Evolutionary conservation across 352 stramenopile species (phyloP).

Genomic region (Pythium sukuiense): DNA sequence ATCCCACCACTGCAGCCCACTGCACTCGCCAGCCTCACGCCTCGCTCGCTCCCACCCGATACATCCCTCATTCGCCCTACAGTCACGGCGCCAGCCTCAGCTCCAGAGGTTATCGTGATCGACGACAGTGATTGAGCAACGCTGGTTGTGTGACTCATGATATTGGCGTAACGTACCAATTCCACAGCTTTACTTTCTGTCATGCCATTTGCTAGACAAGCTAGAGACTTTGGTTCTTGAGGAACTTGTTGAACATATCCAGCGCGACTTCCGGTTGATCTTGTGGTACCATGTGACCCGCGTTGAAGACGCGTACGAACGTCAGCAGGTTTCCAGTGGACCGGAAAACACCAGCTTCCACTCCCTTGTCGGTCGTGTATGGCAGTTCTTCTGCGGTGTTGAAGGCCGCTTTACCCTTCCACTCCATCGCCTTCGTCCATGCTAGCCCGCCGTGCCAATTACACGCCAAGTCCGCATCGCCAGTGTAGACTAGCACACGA

Average conservation of each 20-base stretch:
- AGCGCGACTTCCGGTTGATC: conserved; percentile 50
- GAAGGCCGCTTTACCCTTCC: conserved; percentile 79
- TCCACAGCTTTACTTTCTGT: no score
- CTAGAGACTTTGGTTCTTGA: conserved; percentile 36
- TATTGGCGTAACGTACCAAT: no score
- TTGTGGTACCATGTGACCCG: conserved; percentile 50
- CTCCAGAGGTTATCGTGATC: conserved; percentile 10
- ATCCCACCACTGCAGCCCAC: background rate
- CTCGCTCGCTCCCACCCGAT: background rate
- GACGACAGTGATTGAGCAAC: conserved; percentile 3
- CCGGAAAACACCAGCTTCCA: conserved; percentile 28
- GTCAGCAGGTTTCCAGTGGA: conserved; percentile 32
- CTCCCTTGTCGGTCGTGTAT: conserved; percentile 14
- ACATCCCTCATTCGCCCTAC: background rate
- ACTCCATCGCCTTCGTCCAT: conserved; percentile 88
- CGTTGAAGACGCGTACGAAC: conserved; percentile 46
- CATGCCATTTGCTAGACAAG: no score
- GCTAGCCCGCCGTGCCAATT: conserved; percentile 93
- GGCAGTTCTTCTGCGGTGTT: conserved; percentile 29
- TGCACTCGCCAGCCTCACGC: background rate
- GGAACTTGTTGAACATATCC: conserved; percentile 60
- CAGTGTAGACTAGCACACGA: conserved; percentile 90
- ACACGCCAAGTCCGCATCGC: conserved; percentile 94
- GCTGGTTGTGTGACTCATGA: no score
- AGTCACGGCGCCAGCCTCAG: background rate